Evolutionary conservation across 2,329 filamentous ascomycete species (phyloP), one percentile per base, ranked within the genome.

Genomic region (Samsoniella hepiali): DNA sequence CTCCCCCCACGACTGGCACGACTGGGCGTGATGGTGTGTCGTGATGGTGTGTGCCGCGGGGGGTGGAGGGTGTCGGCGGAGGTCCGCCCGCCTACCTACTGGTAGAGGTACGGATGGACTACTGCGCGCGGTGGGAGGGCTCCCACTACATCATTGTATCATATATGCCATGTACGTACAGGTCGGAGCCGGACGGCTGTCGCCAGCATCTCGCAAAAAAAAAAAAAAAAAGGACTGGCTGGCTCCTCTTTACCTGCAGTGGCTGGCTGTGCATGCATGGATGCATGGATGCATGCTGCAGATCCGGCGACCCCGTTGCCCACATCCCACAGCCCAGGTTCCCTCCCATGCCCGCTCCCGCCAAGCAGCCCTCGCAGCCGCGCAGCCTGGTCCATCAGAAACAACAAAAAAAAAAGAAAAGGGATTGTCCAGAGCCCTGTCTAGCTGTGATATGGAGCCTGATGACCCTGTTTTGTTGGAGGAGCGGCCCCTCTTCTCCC

Each of bases 261-360:
- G 36, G 53, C 53, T 42, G 38, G 13, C 53, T 58, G 32, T 38
- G 32, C 10, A 31, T n/a, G n/a, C 38, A 40, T 40, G 38, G 3
- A 40, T 38, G 32, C 10, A 31, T n/a, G n/a, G 11, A 40, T 40
- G 38, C 10, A 40, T 15, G 40, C 32, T 42, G 58, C 31, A 53
- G 58, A 61, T 61, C 49, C 58, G 58, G 58, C 58, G 34, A 51
- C 58, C 38, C 58, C 58, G 58, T 44, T 58, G 55, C 42, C 54
- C 54, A 57, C 54, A 44, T 44, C 40, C 38, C 40, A 57, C 22
- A 40, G 36, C 51, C 22, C 22, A 22, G 22, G 22, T 22, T 22
- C 22, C 22, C 22, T 22, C 22, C 22, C 38, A 32, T 36, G 32
- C 40, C 51, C 32, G 5, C 49, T 51, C 32, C 17, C 3, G 51